Conservation (phyloP, 2,329 filamentous ascomycete species). For the Chalaropsis ovoidea region DNA sequence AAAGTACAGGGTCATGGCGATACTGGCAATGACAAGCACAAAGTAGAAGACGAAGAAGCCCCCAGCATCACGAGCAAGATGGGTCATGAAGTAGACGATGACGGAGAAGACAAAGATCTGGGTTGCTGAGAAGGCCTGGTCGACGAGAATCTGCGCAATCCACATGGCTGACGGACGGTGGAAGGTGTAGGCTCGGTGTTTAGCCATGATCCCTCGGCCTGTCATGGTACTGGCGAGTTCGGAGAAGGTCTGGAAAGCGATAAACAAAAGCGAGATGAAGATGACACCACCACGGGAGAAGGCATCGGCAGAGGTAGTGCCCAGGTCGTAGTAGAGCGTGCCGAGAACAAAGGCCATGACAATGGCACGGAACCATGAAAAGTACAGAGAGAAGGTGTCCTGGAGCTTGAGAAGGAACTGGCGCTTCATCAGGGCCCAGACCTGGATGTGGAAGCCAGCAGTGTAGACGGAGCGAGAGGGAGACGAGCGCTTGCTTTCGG, state of each 20-base stretch:
- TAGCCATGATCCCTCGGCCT: conserved; percentile 67
- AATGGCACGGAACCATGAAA: conserved; percentile 59
- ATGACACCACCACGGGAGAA: conserved; percentile 75
- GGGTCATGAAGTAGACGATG: conserved; percentile 72
- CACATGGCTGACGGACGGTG: conserved; percentile 72
- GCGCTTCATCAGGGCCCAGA: conserved; percentile 73
- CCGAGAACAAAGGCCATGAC: conserved; percentile 69
- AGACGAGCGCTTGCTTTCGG: conserved; percentile 65
- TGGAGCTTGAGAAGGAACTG: conserved; percentile 81
- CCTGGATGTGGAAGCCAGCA: conserved; percentile 70
- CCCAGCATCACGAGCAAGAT: conserved; percentile 56
- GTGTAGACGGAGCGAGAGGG: conserved; percentile 39
- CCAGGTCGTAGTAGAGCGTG: conserved; percentile 65
- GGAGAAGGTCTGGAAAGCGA: conserved; percentile 76
- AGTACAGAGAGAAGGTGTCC: conserved; percentile 64
- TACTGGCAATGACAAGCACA: conserved; percentile 57
- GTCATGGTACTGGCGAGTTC: conserved; percentile 68
- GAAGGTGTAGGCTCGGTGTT: conserved; percentile 74
- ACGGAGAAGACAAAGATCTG: conserved; percentile 64
- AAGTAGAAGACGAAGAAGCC: conserved; percentile 71
- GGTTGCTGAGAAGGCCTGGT: conserved; percentile 58
- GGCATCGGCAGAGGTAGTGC: conserved; percentile 55
- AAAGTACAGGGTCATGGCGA: conserved; percentile 69
- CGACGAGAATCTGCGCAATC: conserved; percentile 73
- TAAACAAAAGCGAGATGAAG: conserved; percentile 72